Evolutionary conservation across 768 basidiomycete genomes (phyloP), one percentile per base, ranked within the genome.

Genomic region (Tylopilus subfusipes): DNA sequence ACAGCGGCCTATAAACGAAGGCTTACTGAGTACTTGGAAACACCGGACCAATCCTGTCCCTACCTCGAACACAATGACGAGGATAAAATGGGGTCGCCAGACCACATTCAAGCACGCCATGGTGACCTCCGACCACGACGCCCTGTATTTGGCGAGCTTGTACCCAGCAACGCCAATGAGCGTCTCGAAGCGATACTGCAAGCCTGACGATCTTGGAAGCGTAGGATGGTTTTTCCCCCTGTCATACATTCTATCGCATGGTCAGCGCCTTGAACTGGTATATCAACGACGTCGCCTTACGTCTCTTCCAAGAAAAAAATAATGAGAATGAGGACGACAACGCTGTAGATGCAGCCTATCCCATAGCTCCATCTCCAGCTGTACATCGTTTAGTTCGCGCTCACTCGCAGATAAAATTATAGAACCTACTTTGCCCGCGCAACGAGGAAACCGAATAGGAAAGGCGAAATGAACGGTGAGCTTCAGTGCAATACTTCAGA

Each of bases 291-390:
- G 19, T 38, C 18, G 62, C 71, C 52, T 53, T 57, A 79, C 78
- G 81, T 82, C 55, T 82, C 82, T 47, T 80, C 76, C 60, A 73
- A 61, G 54, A 82, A 75, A 46, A 82, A 58, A 11, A 65, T 65
- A 46, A 82, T 79, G 18, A 82, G 60, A 1, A 62, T 38, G n/a
- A 82, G 64, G 22, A 82, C 76, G n/a, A 79, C 51, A 3, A 64
- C 72, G 36, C 70, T 65, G 60, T 81, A 82, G 11, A 81, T 75
- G 18, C 74, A 75, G 0, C 73, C 81, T 56, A 80, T 76, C 19
- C 77, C 78, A 54, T 82, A 82, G n/a, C 78, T 69, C 79, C 80
- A 81, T 30, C 77, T 63, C 75, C 75, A 81, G 50, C 74, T 78
- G 43, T 6, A 25, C 5, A 25, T 1, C 18, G 0, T 45, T 64